Evolutionary conservation across 495 filamentous ascomycete species (phyloP).

Genomic region (Xylaria nigripes): DNA sequence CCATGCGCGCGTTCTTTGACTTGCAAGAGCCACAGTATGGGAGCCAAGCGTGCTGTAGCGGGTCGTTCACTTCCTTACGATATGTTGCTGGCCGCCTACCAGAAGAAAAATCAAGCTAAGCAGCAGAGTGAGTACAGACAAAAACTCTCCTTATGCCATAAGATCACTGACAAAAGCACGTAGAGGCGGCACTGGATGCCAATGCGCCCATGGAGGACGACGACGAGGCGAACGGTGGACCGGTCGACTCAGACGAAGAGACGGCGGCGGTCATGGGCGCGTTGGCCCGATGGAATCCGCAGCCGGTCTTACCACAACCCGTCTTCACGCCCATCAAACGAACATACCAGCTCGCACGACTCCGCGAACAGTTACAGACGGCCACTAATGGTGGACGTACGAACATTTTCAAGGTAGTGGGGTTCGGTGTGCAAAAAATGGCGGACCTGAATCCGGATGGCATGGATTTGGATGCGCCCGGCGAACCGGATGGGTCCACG

Average conservation of each 20-base stretch:
- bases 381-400: slow-evolving; percentile 53
- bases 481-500: slow-evolving; percentile 35
- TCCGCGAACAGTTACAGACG: slow-evolving; percentile 80
- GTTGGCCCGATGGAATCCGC: slow-evolving; percentile 63
- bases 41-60: slow-evolving; percentile 83
- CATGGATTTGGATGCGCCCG: slow-evolving; percentile 36
- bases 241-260: slow-evolving; percentile 91
- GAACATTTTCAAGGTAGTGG: slow-evolving; percentile 48
- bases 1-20: slow-evolving; percentile 87
- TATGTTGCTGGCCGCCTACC: slow-evolving; percentile 85
- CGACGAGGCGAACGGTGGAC: slow-evolving; percentile 58
- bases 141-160: neutral
- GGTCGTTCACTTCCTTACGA: slow-evolving; percentile 91
- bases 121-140: slow-evolving; percentile 66
- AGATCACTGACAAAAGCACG: neutral
- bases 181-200: slow-evolving; percentile 87
- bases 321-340: slow-evolving; percentile 57
- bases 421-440: slow-evolving; percentile 40
- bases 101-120: slow-evolving; percentile 98
- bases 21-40: slow-evolving; percentile 96
- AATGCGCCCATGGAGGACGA: slow-evolving; percentile 89
- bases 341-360: slow-evolving; percentile 73
- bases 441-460: slow-evolving; percentile 29
- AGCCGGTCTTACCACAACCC: slow-evolving; percentile 58
- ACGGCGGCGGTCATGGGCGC: slow-evolving; percentile 79